phyloP scores from a whole-genome alignment of 768 basidiomycete genomes.

The Auricularia auricula-judae region DNA sequence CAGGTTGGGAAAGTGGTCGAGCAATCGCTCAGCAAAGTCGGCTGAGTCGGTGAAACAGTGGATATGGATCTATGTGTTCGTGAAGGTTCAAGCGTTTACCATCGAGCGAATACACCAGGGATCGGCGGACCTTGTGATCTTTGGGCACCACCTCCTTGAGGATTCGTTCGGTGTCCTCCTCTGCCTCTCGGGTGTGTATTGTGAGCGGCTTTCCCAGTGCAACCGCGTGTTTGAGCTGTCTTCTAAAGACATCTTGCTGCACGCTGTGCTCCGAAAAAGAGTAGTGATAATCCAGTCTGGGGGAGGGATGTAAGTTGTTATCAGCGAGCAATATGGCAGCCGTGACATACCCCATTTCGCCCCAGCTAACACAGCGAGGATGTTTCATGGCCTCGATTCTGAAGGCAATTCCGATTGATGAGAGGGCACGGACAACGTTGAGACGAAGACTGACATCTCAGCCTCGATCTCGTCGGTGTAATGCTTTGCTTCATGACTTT shows the following conservation, averaged over 20 bases:
- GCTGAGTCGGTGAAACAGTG: conserved; percentile 85
- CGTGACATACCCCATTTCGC: conserved; percentile 55
- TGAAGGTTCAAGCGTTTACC: too few species aligned
- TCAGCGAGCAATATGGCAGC: not conserved
- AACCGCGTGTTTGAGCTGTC: conserved; percentile 62
- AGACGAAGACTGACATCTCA: conserved; percentile 40
- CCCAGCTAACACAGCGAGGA: conserved; percentile 78
- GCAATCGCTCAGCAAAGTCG: conserved; percentile 55
- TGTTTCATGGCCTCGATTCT: conserved; percentile 69
- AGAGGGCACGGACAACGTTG: not conserved
- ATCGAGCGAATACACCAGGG: not conserved
- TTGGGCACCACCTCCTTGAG: conserved; percentile 65
- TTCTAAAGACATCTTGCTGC: conserved; percentile 53
- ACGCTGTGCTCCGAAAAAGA: conserved; percentile 60
- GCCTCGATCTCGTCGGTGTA: conserved; percentile 61
- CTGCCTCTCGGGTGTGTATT: conserved; percentile 80
- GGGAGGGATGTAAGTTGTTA: not conserved
- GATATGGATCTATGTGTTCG: conserved; percentile 51
- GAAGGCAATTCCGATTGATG: conserved; percentile 1
- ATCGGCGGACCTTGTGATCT: conserved; percentile 42
- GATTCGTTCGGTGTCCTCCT: conserved; percentile 70
- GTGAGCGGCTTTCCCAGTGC: conserved; percentile 65
- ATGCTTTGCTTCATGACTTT: conserved; percentile 58
- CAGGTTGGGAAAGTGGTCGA: conserved; percentile 70
- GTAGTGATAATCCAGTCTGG: conserved; percentile 66